Evolutionary conservation across 2,329 filamentous ascomycete genomes (phyloP), one percentile per base, ranked within the genome.

Genomic region (Stagonosporopsis vannaccii): DNA sequence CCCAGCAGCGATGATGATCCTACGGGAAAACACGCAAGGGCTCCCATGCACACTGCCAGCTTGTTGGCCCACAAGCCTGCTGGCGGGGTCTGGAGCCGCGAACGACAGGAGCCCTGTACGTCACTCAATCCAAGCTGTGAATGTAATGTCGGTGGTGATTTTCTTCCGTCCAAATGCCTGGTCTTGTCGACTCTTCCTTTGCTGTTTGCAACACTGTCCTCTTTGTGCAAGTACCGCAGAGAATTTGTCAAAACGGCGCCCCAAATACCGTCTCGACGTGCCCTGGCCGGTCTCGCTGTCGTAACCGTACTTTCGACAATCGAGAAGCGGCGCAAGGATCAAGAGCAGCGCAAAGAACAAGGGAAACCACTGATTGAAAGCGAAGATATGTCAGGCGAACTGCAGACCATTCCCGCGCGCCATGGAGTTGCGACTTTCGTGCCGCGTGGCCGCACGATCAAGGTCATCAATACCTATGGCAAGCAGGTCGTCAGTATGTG

Each of bases 371-470:
- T 57, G 6, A 40, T 61, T 4, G 19, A 39, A 17, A 9, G 39
- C 2, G 61, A 68, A 61, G 70, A 75, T 22, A 77, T 77, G 75
- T 75, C 74, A 2, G 74, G 73, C 30, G 72, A 77, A 51, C 62
- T 77, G 3, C 80, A 82, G 56, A 78, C 76, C 1, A 81, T 82
- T 50, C 79, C 79, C 11, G 80, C 80, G 19, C 74, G 79, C 47
- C 79, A 81, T 71, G 80, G 80, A 59, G 79, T 79, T 7, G 80
- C 80, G 11, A 82, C 80, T 1, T 82, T 81, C 54, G 80, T 82
- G 53, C 80, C 80, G 4, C 73, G 77, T 20, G 80, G 79, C 19
- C 73, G 79, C 51, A 77, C 74, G 2, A 80, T 82, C 69, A 82
- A 81, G 65, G 79, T 82, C 37, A 76, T 82, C 53, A 82, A 82